A percentile compares a stretch with the other conserved stretches of the same genome.
These are phyloP conservation scores for Rhodocollybia butyracea DNA, from an alignment of 768 basidiomycete species.

Conservation along the genomic window DNA sequence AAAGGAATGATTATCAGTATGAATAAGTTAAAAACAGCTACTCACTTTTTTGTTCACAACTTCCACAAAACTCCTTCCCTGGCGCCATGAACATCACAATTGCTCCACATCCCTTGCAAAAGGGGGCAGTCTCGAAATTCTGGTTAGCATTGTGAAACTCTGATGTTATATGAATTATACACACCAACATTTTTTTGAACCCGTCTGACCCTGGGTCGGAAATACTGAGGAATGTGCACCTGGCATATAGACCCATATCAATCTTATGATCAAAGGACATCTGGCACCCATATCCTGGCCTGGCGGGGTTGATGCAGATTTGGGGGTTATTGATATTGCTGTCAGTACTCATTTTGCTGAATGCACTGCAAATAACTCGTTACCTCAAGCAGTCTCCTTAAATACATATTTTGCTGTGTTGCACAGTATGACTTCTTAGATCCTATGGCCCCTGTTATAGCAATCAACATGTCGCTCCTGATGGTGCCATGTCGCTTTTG, in stretches of 20 bases:
- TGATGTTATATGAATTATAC: not conserved
- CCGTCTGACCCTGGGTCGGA: not conserved
- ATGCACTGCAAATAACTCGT: not conserved
- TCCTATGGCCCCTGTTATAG: not conserved
- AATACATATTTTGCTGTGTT: not conserved
- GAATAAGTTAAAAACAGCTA: not conserved
- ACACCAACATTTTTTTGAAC: not conserved
- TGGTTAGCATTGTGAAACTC: not conserved
- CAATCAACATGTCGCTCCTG: too few species aligned
- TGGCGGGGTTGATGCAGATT: not conserved
- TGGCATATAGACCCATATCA: not conserved
- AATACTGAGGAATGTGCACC: not conserved
- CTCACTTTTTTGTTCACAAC: not conserved
- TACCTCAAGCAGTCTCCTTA: not conserved
- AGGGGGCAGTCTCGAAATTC: not conserved
- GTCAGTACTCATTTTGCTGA: not conserved
- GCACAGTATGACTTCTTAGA: not conserved
- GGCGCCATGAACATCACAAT: not conserved
- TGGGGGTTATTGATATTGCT: not conserved
- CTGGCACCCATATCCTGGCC: not conserved
- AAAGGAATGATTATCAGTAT: not conserved
- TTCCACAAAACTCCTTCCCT: not conserved
- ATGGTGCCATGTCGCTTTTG: not conserved
- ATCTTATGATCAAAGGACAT: not conserved
- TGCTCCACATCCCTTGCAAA: not conserved